Base-by-base conservation (phyloP, 2,329 filamentous ascomycete species). In the Fusarium coicis region DNA sequence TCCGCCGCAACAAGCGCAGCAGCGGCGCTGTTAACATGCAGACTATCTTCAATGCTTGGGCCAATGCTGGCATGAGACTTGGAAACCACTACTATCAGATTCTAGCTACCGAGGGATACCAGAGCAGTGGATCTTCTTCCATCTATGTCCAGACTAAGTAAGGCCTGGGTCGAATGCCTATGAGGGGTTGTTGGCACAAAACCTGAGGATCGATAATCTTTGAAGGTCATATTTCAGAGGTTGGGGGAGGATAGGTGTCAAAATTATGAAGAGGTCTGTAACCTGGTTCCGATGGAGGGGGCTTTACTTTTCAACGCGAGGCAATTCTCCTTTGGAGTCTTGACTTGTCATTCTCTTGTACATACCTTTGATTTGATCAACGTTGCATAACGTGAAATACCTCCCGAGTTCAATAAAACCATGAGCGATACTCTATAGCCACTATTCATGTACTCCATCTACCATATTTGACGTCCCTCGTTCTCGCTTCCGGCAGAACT, bases 1-100 rank as follows among this genome's bases (percentile, higher is more conserved):
- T 67, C 52, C 64, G 64, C 34, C 64, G 64, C 28, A 67, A 46
- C 39, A 67, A 67, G 62, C 64, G 64, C 4, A 21, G n/a, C 18
- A 40, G 52, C 18, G 64, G 64, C 21, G 50, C 64, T 3, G n/a
- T 67, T 21, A 67, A 67, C 44, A 67, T 67, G 64, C 64, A 67
- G 32, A 23, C 30, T 9, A 63, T 66, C 39, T 67, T 67, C 62
- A 66, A 67, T 34, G 64, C 64, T 14, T 67, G 64, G 64, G 37
- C 37, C 1, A 19, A 19, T 11, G 64, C 64, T 19, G 64, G 64
- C 3, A 67, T 67, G 64, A 30, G 23, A 5, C 64, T 67, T 7
- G 62, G 64, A 10, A 67, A 67, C 62, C 64, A 67, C 37, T 67
- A 67, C 28, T 67, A 67, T 5, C 64, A 67, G 26, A 67, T 67